phyloP scores from a whole-genome alignment of 805 yeast species.

The Cyberlindnera misumaiensis region DNA sequence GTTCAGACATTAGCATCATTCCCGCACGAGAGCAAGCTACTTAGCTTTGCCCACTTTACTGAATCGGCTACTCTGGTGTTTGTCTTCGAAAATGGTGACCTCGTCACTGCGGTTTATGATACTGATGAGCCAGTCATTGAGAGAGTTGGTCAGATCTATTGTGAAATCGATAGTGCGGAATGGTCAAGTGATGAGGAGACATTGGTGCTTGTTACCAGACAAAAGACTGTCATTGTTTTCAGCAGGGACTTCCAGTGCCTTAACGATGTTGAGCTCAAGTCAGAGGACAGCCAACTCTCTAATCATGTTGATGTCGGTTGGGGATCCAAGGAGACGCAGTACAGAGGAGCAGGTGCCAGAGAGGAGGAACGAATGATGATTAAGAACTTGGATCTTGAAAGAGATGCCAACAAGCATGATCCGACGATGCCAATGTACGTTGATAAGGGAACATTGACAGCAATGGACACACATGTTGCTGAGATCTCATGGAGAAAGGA shows the following conservation, averaged over 20 bases:
- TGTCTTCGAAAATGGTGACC: slow-evolving; percentile 71
- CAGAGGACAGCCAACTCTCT: slow-evolving; percentile 59
- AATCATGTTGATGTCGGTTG: slow-evolving; percentile 95
- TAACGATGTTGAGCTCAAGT: slow-evolving; percentile 50
- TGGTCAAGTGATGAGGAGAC: slow-evolving; percentile 96
- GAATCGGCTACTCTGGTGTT: slow-evolving; percentile 63
- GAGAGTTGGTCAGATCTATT: slow-evolving; percentile 80
- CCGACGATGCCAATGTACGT: slow-evolving; percentile 78
- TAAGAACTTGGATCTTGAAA: slow-evolving; percentile 53
- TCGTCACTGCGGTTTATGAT: slow-evolving; percentile 59
- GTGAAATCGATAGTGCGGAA: slow-evolving; percentile 59
- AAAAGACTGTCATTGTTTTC: slow-evolving; percentile 54
- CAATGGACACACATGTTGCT: slow-evolving; percentile 41
- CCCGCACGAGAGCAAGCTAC: slow-evolving; percentile 36
- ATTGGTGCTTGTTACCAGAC: slow-evolving; percentile 58
- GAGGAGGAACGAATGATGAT: slow-evolving; percentile 59
- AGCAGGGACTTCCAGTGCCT: slow-evolving; percentile 78
- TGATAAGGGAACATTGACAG: slow-evolving; percentile 60
- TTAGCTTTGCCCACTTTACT: slow-evolving; percentile 61
- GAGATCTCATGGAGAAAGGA: slow-evolving; percentile 93
- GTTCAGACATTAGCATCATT: slow-evolving; percentile 53
- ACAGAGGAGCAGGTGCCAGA: slow-evolving; percentile 87
- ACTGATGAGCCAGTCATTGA: slow-evolving; percentile 43
- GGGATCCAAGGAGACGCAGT: slow-evolving; percentile 97
- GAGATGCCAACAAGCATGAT: slow-evolving; percentile 66